Base-by-base conservation (phyloP, 2,329 filamentous ascomycete genomes). In the Verticillium zaregamsianum region DNA sequence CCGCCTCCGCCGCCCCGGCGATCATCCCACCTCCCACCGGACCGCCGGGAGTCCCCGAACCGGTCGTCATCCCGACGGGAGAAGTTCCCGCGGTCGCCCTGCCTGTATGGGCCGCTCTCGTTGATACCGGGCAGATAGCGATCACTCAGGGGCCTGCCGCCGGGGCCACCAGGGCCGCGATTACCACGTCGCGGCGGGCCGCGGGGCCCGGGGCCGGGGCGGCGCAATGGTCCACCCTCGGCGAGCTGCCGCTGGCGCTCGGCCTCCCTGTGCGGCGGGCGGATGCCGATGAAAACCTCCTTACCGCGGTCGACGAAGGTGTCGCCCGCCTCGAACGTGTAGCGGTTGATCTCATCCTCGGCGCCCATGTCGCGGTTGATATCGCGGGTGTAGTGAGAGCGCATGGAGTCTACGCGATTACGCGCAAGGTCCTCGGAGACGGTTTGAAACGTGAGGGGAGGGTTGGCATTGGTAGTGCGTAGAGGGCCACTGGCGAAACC, bases 301-400 rank as follows among this genome's bases (percentile, higher is more conserved):
- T 86, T 86, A 15, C 90, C 90, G 60, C 88, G 82, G 71, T 93
- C 90, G 55, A 93, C 89, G 60, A 93, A 86, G 6, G 75, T 70
- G 63, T 88, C 85, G 1, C 80, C 82, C 61, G 87, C 79, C 72
- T 92, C 89, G 67, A 93, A 93, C 0, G 88, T 89, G 71, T 91
- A 92, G 35, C 90, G 82, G 70, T 90, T 87, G 74, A 85, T 85
- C 58, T 80, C 75, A 64, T 79, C 73, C 59, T 80, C 75, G 64
- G 79, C 72, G 64, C 80, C 80, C 40, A 80, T 68, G 54, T 80
- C 75, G 14, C 79, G 74, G 23, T 73, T 63, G 31, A 69, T 69
- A 55, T 80, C 75, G 35, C 68, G 72, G 8, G 78, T 77, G 72
- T 83, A 84, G 65, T 78, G 79, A 20, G 76, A 74, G 15, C 72